Percentiles rank a stretch among this genome's conserved stretches.
Evolutionary conservation across 2,329 filamentous ascomycete species (phyloP).

Genomic region (Dendrostoma leiphaemia): DNA sequence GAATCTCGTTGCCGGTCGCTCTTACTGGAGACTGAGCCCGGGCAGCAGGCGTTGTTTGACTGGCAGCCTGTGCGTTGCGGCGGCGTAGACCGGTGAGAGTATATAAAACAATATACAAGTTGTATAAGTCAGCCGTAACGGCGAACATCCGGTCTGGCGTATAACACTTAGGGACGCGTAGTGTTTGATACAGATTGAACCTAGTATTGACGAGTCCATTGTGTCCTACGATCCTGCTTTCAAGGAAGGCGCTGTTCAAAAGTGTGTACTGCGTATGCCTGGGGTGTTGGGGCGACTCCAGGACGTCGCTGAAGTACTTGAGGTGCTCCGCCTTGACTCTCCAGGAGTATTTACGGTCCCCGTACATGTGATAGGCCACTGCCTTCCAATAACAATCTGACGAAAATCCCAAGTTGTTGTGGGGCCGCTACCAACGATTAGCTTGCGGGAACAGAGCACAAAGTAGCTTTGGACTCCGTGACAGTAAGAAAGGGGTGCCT

Average conservation of each 20-base stretch:
- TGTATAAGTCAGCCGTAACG: constrained; percentile 34
- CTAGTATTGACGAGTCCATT: neutral
- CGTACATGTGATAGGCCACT: constrained; percentile 28
- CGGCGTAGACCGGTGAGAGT: no score
- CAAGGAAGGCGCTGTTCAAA: constrained; percentile 25
- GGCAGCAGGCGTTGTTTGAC: no score
- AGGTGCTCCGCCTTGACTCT: constrained; percentile 35
- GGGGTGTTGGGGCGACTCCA: constrained; percentile 25
- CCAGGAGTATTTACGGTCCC: constrained; percentile 23
- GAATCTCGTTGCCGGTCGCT: no score
- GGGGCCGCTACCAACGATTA: no score
- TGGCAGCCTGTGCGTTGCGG: no score
- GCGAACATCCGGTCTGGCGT: constrained; percentile 27
- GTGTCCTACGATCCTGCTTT: neutral
- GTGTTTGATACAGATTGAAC: constrained; percentile 30
- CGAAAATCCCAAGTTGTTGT: constrained; percentile 21
- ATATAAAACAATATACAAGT: constrained; percentile 30
- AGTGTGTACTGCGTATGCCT: constrained; percentile 22
- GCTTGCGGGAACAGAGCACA: no score
- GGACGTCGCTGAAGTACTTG: constrained; percentile 25
- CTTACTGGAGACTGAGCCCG: no score
- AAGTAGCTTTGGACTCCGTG: no score
- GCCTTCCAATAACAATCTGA: constrained; percentile 33
- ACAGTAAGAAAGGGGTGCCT: no score
- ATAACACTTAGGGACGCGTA: constrained; percentile 30